Evolutionary conservation across 139 green algal species (phyloP).

Genomic region (Chlorella sp.): DNA sequence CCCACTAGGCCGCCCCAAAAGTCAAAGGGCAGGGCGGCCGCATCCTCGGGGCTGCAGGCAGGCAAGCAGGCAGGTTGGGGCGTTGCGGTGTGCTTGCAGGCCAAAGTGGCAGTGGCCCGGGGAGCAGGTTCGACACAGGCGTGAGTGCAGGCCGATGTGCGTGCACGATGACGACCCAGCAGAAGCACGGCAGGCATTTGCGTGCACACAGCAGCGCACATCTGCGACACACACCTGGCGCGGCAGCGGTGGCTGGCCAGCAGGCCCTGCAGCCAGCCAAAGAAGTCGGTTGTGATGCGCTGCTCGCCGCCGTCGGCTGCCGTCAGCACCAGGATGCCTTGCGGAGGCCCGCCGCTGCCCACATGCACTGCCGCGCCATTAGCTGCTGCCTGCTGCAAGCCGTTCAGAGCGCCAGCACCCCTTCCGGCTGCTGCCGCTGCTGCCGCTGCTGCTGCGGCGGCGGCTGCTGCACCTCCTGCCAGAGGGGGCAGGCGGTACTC

Average conservation of each 20-base stretch:
- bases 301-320: conserved; percentile 4
- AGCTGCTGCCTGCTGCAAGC: neutral
- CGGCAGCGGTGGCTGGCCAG: conserved; percentile 28
- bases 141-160: no score
- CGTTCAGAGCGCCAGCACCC: neutral
- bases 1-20: conserved; percentile 95
- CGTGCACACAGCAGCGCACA: neutral
- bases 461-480: neutral
- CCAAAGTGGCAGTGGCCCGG: neutral
- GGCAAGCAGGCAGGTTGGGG: no score
- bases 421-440: neutral
- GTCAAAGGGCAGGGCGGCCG: conserved; percentile 85
- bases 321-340: conserved; percentile 5
- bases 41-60: conserved; percentile 9
- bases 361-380: neutral
- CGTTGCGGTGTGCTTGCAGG: neutral
- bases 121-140: neutral
- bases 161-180: no score
- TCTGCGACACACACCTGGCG: neutral
- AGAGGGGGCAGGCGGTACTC: conserved; percentile 17
- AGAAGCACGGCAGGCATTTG: no score
- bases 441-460: neutral
- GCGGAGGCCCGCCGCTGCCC: neutral
- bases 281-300: conserved; percentile 35
- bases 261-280: conserved; percentile 58